Evolutionary conservation across 495 filamentous ascomycete species (phyloP).

Genomic region (Neurospora cerealis): DNA sequence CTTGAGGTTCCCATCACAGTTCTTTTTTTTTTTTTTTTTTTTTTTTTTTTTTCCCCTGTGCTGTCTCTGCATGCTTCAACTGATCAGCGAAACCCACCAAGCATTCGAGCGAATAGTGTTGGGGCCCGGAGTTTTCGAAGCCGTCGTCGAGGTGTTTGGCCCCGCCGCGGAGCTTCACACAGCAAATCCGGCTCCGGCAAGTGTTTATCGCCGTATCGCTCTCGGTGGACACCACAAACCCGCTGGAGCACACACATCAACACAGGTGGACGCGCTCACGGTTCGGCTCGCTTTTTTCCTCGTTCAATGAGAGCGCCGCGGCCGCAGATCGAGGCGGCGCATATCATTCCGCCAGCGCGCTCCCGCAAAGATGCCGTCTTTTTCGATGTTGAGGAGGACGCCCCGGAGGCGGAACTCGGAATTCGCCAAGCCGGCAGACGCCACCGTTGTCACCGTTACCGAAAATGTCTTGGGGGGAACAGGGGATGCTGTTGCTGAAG

Average conservation of each 20-base stretch:
- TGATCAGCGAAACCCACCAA: neutral
- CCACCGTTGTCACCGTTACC: neutral
- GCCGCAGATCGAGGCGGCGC: neutral
- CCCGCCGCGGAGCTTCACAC: neutral
- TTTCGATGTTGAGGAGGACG: conserved; percentile 20
- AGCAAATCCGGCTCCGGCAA: neutral
- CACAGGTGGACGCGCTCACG: neutral
- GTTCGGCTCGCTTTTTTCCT: neutral
- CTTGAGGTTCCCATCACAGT: neutral
- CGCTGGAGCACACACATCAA: neutral
- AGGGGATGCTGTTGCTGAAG: conserved; percentile 3
- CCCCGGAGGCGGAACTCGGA: conserved; percentile 9
- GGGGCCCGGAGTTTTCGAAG: neutral
- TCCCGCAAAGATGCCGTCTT: conserved; percentile 19
- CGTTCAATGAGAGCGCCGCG: conserved; percentile 10
- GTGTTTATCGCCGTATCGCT: neutral
- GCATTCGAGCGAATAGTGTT: neutral
- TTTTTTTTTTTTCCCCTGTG: neutral
- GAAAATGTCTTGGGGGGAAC: neutral
- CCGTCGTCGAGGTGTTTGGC: neutral
- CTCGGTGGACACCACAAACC: neutral
- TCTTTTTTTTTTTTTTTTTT: neutral
- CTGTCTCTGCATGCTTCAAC: neutral
- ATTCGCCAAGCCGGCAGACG: neutral
- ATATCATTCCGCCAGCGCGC: neutral